A percentile compares a stretch with the other conserved stretches of the same genome.
Conservation (phyloP, 1,284 basidiomycete genomes). For the Leccinum pallidistipes region DNA sequence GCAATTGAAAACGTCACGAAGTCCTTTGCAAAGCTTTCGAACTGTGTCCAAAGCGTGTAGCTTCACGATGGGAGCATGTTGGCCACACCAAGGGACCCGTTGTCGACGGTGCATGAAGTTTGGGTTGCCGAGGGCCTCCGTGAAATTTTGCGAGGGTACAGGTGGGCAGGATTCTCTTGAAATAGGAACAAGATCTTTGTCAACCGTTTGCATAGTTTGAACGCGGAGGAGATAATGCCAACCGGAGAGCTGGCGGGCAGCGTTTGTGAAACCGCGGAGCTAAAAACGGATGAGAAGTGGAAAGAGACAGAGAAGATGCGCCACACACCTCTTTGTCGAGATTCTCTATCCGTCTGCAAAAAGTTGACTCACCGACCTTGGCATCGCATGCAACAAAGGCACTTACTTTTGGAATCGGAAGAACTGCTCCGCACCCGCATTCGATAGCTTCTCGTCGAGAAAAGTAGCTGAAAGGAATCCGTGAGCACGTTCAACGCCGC, state of each 20-base stretch:
- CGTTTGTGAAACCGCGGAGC: slow-evolving; percentile 37
- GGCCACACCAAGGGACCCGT: slow-evolving; percentile 33
- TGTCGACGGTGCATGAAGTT: slow-evolving; percentile 38
- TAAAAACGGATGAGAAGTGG: slow-evolving; percentile 18
- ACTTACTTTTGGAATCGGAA: slow-evolving; percentile 35
- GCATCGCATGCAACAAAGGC: not conserved
- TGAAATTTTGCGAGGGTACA: slow-evolving; percentile 34
- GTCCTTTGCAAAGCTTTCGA: slow-evolving; percentile 48
- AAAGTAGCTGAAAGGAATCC: slow-evolving; percentile 26
- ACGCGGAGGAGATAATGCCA: slow-evolving; percentile 37
- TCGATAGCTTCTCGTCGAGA: slow-evolving; percentile 36
- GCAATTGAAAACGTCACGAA: slow-evolving; percentile 52
- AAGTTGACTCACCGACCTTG: slow-evolving; percentile 1
- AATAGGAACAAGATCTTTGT: slow-evolving; percentile 38
- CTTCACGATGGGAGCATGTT: slow-evolving; percentile 31
- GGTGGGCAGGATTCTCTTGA: slow-evolving; percentile 36
- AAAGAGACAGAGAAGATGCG: not conserved
- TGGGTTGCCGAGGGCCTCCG: slow-evolving; percentile 36
- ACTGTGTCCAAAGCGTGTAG: slow-evolving; percentile 34
- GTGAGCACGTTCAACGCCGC: slow-evolving; percentile 8
- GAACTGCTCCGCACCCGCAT: slow-evolving; percentile 36
- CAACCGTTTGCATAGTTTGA: slow-evolving; percentile 36
- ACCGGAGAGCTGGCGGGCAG: slow-evolving; percentile 36
- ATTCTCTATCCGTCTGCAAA: slow-evolving; percentile 31
- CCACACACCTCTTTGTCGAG: slow-evolving; percentile 35